Conservation (phyloP, 176 grass and related monocot genomes). For the Poa annua region DNA sequence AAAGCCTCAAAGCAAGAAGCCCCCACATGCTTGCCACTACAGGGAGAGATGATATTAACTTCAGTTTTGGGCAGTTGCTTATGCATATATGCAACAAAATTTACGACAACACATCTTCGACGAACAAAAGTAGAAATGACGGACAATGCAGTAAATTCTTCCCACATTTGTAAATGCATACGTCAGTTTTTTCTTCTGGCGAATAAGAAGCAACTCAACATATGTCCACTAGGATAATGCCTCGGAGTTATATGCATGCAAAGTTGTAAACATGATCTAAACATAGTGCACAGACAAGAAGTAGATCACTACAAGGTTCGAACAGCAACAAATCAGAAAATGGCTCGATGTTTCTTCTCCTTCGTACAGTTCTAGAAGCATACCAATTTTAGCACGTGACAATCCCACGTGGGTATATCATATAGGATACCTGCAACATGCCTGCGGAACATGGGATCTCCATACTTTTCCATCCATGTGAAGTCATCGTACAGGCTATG, state of each 20-base stretch:
- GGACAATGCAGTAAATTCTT: neutral
- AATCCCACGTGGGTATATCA: neutral
- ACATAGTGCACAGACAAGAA: constrained; percentile 10
- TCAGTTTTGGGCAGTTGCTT: neutral
- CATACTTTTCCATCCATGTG: constrained; percentile 88
- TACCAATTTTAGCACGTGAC: neutral
- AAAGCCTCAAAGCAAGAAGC: constrained; percentile 74
- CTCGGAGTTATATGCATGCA: neutral
- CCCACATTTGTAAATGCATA: neutral
- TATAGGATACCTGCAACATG: constrained; percentile 69
- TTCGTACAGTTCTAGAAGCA: constrained; percentile 14
- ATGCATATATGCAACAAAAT: neutral
- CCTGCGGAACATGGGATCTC: constrained; percentile 81
- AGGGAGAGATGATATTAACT: constrained; percentile 28
- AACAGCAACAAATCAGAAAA: constrained; percentile 9
- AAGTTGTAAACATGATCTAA: neutral
- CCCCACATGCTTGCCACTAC: constrained; percentile 88
- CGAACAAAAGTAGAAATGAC: neutral
- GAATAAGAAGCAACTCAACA: neutral
- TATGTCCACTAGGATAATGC: neutral
- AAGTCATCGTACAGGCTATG: constrained; percentile 92
- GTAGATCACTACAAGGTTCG: neutral
- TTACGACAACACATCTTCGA: neutral
- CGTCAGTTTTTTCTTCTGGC: neutral
- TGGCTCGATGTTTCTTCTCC: neutral